phyloP scores from a whole-genome alignment of 495 filamentous ascomycete species.

The Penicillium simplicissimum region DNA sequence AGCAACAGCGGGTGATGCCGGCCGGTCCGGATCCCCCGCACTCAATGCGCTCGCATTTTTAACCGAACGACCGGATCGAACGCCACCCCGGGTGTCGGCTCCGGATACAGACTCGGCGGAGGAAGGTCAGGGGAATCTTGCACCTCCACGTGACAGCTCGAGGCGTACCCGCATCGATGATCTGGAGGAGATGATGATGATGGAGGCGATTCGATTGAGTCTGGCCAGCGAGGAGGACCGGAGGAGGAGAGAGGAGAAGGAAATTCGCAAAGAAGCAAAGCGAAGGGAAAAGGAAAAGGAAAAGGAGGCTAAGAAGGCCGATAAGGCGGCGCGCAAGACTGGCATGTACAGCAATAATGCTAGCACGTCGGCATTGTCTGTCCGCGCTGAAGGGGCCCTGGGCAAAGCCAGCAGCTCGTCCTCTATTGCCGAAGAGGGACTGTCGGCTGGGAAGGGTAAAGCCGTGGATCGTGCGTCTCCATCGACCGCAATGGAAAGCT shows the following conservation, averaged over 20 bases:
- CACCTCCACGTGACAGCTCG: constrained; percentile 56
- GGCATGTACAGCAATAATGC: constrained; percentile 49
- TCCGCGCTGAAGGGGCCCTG: constrained; percentile 25
- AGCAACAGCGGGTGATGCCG: constrained; percentile 36
- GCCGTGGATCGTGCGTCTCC: constrained; percentile 61
- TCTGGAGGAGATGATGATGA: constrained; percentile 97
- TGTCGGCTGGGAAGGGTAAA: constrained; percentile 71
- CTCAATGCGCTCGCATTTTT: constrained; percentile 53
- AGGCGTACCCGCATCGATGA: constrained; percentile 75
- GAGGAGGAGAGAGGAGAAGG: constrained; percentile 77
- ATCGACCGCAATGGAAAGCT: constrained; percentile 4
- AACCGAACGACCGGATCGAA: constrained; percentile 42
- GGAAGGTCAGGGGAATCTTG: constrained; percentile 44
- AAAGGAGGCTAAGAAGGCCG: constrained; percentile 78
- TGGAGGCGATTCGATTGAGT: constrained; percentile 89
- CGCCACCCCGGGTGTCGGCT: constrained; percentile 28
- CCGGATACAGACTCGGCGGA: constrained; percentile 44
- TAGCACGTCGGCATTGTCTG: constrained; percentile 40
- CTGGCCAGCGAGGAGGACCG: constrained; percentile 90
- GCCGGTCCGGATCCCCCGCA: constrained; percentile 47
- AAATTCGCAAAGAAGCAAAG: constrained; percentile 75
- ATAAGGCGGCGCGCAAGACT: constrained; percentile 63
- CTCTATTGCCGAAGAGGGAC: constrained; percentile 38
- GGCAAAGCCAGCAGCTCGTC: constrained; percentile 43
- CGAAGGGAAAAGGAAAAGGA: constrained; percentile 80